A percentile compares a stretch with the other conserved stretches of the same genome.
Evolutionary conservation across 2,329 filamentous ascomycete genomes (phyloP).

Genomic region (Leptosphaerulina australis): DNA sequence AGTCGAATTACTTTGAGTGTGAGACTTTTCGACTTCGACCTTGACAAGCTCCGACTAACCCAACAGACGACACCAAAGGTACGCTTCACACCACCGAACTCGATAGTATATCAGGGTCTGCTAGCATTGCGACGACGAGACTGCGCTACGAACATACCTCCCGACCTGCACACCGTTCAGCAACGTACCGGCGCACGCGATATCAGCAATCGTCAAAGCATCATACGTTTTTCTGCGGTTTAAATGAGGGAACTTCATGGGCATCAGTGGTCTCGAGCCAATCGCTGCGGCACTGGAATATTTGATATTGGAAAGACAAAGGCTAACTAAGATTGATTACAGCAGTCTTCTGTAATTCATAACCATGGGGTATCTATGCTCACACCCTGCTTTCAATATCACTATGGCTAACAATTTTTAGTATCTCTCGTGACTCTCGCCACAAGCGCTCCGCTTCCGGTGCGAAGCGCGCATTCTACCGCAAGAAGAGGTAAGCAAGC

Average conservation of each 20-base stretch:
- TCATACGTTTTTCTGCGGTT: conserved; percentile 22
- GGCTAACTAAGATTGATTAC: conserved; percentile 40
- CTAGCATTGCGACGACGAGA: conserved; percentile 29
- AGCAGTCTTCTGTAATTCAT: conserved; percentile 55
- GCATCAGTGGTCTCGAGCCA: conserved; percentile 13
- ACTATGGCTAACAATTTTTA: conserved; percentile 49
- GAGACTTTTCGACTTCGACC: conserved; percentile 9
- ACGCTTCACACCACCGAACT: conserved; percentile 25
- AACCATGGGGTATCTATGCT: conserved; percentile 58
- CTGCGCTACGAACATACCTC: conserved; percentile 14
- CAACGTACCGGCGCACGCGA: conserved; percentile 33
- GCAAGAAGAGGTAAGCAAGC: conserved; percentile 60
- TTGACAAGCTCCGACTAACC: conserved; percentile 40
- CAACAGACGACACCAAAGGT: conserved; percentile 48
- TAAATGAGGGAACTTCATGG: conserved; percentile 7
- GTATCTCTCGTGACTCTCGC: conserved; percentile 99
- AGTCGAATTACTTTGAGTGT: not conserved
- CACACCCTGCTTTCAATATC: conserved; percentile 6
- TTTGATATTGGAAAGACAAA: conserved; percentile 15
- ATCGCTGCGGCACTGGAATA: conserved; percentile 22
- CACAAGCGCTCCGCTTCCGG: conserved; percentile 99
- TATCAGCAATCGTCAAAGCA: conserved; percentile 20
- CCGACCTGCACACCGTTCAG: conserved; percentile 20
- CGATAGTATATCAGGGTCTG: conserved; percentile 15
- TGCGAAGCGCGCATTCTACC: conserved; percentile 75